Evolutionary conservation across 2,329 filamentous ascomycete genomes (phyloP), one percentile per base, ranked within the genome.

Genomic region (Hypoxylon sp.): DNA sequence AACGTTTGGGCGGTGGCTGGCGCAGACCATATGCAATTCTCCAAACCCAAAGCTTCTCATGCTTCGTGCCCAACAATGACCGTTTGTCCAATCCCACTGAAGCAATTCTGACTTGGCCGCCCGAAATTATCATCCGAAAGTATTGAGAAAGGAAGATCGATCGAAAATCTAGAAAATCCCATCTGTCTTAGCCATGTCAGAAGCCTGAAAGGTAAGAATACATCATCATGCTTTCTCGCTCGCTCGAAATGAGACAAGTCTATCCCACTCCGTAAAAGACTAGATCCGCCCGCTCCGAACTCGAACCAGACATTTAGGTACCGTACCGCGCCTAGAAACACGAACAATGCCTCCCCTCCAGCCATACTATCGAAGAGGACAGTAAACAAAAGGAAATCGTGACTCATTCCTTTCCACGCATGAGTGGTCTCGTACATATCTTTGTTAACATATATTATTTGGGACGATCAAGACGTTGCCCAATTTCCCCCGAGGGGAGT

Each of bases 321-420:
- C 63, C 63, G 46, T 61, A 56, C 61, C 54, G 57, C 60, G 60
- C 56, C 60, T 47, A 16, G 45, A 66, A 67, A 60, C 39, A 62
- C 53, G 54, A 60, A 59, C 39, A 48, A 53, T 46, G 34, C 64
- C 55, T 46, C 58, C 39, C 46, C 41, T 54, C 53, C 45, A 50
- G 61, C 61, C 63, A 65, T 56, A 52, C 53, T 52, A 56, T 53
- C 61, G 46, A 65, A 57, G 45, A 52, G 45, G 41, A 45, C 60
- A 59, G 56, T 41, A 53, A 54, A 57, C 53, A 66, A 59, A 54
- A 69, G 30, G 67, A 69, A 69, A 55, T 70, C 73, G 66, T 74
- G 57, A 65, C 68, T 75, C 74, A 63, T 75, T 67, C 54, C 65
- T 70, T 58, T 59, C 62, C 61, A 62, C 68, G 61, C 63, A 34